Conservation (phyloP, 805 yeast genomes). For the Kluyveromyces starmeri region DNA sequence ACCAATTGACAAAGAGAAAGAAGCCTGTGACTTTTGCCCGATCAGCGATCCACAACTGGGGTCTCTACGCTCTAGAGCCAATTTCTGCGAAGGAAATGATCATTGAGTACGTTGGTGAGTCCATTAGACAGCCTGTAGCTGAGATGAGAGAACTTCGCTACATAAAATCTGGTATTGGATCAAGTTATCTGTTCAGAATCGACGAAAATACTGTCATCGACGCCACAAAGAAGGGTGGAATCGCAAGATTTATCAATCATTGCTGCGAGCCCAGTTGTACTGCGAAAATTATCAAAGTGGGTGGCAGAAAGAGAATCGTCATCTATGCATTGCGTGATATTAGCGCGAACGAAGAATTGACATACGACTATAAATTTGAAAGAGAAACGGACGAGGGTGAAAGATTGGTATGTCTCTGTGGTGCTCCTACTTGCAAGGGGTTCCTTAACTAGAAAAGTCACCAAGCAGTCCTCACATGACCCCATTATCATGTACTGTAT, state of each 20-base stretch:
- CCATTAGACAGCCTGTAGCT: conserved; percentile 87
- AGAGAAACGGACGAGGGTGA: conserved; percentile 83
- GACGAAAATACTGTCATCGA: conserved; percentile 94
- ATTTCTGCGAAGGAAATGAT: conserved; percentile 96
- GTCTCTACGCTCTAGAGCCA: conserved; percentile 89
- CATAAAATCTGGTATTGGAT: conserved; percentile 86
- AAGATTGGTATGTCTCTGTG: conserved; percentile 86
- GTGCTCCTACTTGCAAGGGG: conserved; percentile 91
- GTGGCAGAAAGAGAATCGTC: conserved; percentile 87
- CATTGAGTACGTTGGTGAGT: conserved; percentile 94
- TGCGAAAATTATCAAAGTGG: conserved; percentile 92
- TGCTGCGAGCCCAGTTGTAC: conserved; percentile 97
- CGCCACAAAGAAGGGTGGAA: conserved; percentile 96
- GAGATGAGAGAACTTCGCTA: conserved; percentile 85
- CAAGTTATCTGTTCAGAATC: conserved; percentile 83
- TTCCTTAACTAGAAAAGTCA: conserved; percentile 77
- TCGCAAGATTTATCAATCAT: conserved; percentile 93
- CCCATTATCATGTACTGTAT: too few relatives aligned
- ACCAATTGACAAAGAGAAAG: conserved; percentile 80
- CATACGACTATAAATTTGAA: conserved; percentile 94
- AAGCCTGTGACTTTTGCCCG: conserved; percentile 96
- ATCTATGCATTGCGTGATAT: conserved; percentile 88
- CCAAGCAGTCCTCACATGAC: too few relatives aligned
- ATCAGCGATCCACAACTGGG: conserved; percentile 98
- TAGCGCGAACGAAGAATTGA: conserved; percentile 81